Base-by-base conservation (phyloP, 495 filamentous ascomycete genomes). In the Thermochaetoides thermophila region DNA sequence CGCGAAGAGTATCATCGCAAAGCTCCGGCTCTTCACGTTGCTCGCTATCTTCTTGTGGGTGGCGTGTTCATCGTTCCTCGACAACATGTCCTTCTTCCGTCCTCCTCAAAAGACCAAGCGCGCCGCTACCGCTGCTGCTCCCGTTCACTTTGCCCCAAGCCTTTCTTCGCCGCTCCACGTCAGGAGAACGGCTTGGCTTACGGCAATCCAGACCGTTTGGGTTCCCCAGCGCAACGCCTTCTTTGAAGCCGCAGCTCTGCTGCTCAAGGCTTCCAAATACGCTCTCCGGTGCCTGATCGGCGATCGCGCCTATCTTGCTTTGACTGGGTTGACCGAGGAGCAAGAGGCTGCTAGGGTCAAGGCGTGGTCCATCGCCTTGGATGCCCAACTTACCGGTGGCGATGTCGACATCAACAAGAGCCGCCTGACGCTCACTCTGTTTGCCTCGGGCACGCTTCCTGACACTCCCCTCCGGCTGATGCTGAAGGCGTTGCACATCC, bases 341-440 rank as follows among this genome's bases (percentile, higher is more conserved):
- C 74, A 92, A 43, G 87, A 95, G 55, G 71, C 66, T 26, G 85
- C 83, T 9, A 71, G 87, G 17, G 70, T 91, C 40, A 93, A 91
- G 58, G 84, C 85, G 0, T 96, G 87, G 87, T 71, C 78, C 27
- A 94, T 94, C 47, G 87, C 87, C 20, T 70, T 94, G 30, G 87
- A 96, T 56, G 86, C 87, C 35, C 87, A 95, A 49, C 71, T 96
- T 6, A 80, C 83, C n/a, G 87, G 87, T 21, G 87, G 87, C 21
- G 87, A 96, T 57, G 69, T 76, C 4, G 81, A 92, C 49, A 78
- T 96, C 44, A 91, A 75, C 59, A 84, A 77, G 53, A 83, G 81
- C 45, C 73, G 87, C 35, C 67, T 96, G 17, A 73, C 84, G 0
- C 69, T 96, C 21, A 92, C 87, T 1, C 68, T 93, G 19, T 75